Base-by-base conservation (phyloP, 163 green algal genomes). In the Coccomyxa subellipsoidea region DNA sequence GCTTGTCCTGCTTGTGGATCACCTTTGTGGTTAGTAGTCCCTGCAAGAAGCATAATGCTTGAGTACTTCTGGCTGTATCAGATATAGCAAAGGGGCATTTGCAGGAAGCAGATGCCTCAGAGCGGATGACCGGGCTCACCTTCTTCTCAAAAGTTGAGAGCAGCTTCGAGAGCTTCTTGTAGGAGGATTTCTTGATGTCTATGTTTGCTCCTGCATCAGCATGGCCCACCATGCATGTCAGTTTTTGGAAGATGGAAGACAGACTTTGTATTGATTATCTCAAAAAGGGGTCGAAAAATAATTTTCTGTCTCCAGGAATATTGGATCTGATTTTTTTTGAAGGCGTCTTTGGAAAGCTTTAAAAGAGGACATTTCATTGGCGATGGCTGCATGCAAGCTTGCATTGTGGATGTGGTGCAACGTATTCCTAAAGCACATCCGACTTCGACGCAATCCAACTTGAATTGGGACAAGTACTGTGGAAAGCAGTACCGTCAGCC, bases 1-100 rank as follows among this genome's bases (percentile, higher is more conserved):
- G 84, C 59, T 84, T 80, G 59, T 92, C 84, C 80, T 93, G 85
- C 83, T 93, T 93, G 70, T 89, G 85, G 8, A 93, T 78, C n/a
- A 86, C 73, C 82, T 93, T 92, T 21, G 82, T 80, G 7, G 34
- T 70, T 29, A 87, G 40, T 29, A 87, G 39, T 0, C 79, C 83
- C 82, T 86, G 82, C 38, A 72, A 32, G 1, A 12, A 18, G 47
- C 4, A 59, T 18, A 59, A 2, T 1, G 15, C 5, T 12, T 59
- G n/a, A n/a, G 47, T 59, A 27, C 47, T 59, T 59, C 47, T 59
- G n/a, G n/a, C n/a, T n/a, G n/a, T n/a, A n/a, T n/a, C n/a, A n/a
- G n/a, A n/a, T n/a, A n/a, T n/a, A n/a, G n/a, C n/a, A n/a, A n/a
- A n/a, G n/a, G n/a, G n/a, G n/a, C n/a, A n/a, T 2, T 59, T 59